These are phyloP conservation scores for Globisporangium okanoganense DNA, from an alignment of 352 stramenopile genomes.

Conservation along the genomic window DNA sequence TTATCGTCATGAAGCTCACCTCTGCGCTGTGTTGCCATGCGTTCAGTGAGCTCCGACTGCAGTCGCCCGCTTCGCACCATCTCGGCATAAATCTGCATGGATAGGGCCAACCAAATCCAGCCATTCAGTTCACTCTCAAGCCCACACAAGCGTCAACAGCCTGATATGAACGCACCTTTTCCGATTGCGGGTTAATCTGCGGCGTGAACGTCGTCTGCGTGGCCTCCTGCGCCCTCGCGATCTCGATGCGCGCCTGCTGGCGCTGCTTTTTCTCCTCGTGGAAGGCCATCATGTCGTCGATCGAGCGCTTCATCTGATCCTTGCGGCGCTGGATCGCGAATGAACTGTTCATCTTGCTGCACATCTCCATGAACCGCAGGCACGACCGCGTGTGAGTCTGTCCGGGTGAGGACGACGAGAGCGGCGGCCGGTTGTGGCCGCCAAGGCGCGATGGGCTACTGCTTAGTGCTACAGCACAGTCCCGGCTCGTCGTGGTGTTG, in stretches of 20 bases:
- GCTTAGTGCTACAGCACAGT: not conserved
- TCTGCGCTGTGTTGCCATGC: constrained; percentile 24
- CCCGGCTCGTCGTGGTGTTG: constrained; percentile 12
- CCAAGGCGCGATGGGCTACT: constrained; percentile 8
- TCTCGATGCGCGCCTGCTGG: constrained; percentile 29
- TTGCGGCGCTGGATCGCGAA: constrained; percentile 44
- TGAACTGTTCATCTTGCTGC: constrained; percentile 41
- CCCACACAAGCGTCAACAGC: not conserved
- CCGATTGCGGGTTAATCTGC: constrained; percentile 41
- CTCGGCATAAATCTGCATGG: constrained; percentile 48
- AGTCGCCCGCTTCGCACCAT: constrained; percentile 38
- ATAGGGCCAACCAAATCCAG: not conserved
- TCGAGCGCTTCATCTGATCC: constrained; percentile 37
- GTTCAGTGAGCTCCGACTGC: constrained; percentile 19
- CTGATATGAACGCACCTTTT: constrained; percentile 22
- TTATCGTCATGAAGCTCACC: not conserved
- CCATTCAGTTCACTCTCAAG: too few relatives aligned
- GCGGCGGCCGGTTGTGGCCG: not conserved
- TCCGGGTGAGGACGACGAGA: not conserved
- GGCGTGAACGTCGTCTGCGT: constrained; percentile 45
- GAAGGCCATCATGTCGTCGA: constrained; percentile 53
- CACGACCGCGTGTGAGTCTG: constrained; percentile 35
- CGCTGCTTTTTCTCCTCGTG: constrained; percentile 39
- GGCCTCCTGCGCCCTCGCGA: constrained; percentile 24
- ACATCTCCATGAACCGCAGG: constrained; percentile 50